phyloP scores from a whole-genome alignment of 108 stramenopile species.

The Pinguiococcus pyrenoidosus region DNA sequence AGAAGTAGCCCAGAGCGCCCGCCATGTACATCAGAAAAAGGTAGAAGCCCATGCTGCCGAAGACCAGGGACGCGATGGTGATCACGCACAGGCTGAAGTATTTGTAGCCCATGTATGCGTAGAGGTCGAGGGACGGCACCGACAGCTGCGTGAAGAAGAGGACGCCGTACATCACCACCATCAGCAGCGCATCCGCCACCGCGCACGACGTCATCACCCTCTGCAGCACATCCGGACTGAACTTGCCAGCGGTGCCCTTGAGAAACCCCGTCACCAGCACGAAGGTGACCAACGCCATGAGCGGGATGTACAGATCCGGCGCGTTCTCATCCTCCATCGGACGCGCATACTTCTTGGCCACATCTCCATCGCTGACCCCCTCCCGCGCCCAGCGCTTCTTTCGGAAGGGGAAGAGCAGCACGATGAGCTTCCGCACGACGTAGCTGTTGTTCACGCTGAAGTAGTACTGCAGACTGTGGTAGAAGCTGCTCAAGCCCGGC shows the following conservation, averaged over 20 bases:
- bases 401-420: constrained; percentile 67
- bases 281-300: constrained; percentile 87
- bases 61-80: constrained; percentile 2
- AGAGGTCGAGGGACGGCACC: constrained; percentile 24
- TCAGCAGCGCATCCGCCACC: constrained; percentile 70
- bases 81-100: constrained; percentile 17
- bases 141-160: constrained; percentile 58
- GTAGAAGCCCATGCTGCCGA: constrained; percentile 4
- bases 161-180: constrained; percentile 65
- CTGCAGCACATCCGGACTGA: constrained; percentile 75
- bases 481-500: constrained; percentile 31
- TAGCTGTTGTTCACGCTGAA: constrained; percentile 90
- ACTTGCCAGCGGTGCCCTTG: constrained; percentile 69
- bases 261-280: constrained; percentile 73
- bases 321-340: constrained; percentile 81
- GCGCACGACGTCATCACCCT: constrained; percentile 46
- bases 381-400: constrained; percentile 62
- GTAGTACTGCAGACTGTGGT: constrained; percentile 57
- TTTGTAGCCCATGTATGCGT: constrained; percentile 42
- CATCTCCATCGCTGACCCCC: constrained; percentile 15
- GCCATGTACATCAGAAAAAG: constrained; percentile 15
- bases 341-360: constrained; percentile 42
- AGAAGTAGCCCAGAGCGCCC: constrained; percentile 9
- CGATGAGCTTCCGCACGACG: constrained; percentile 69
- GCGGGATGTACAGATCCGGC: constrained; percentile 89